Evolutionary conservation across 2,329 filamentous ascomycete species (phyloP).

Genomic region (Sclerotinia trifoliorum): DNA sequence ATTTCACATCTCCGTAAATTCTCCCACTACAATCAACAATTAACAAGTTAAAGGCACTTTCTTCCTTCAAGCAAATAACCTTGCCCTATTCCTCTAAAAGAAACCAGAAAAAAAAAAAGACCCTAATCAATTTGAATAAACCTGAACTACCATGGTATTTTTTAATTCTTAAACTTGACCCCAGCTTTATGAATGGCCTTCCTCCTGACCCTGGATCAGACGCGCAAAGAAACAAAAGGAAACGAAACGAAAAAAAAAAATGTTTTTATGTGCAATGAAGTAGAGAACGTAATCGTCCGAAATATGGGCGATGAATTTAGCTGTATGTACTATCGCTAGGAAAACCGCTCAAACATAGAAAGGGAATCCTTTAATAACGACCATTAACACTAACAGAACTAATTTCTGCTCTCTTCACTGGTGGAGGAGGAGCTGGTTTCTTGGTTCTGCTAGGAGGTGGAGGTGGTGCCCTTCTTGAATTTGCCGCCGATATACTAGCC

Average conservation of each 20-base stretch:
- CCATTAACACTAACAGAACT: constrained; percentile 23
- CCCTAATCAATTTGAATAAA: constrained; percentile 16
- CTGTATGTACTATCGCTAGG: neutral
- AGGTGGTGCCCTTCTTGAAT: constrained; percentile 53
- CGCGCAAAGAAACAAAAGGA: neutral
- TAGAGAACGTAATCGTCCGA: neutral
- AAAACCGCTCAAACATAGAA: neutral
- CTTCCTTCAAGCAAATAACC: neutral
- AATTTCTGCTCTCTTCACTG: constrained; percentile 55
- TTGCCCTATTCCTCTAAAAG: neutral
- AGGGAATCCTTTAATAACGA: constrained; percentile 1
- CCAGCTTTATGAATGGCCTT: neutral
- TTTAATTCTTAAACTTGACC: neutral
- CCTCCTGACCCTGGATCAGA: no score
- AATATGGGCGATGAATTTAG: neutral
- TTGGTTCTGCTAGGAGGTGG: constrained; percentile 62
- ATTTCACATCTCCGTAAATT: neutral
- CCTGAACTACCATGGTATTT: constrained; percentile 11
- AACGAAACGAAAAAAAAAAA: neutral
- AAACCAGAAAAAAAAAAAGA: constrained; percentile 5
- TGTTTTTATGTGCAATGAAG: constrained; percentile 11
- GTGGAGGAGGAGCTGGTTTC: constrained; percentile 65
- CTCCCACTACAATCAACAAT: neutral
- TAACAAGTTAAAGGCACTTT: neutral
- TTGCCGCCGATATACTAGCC: constrained; percentile 48